Conservation (phyloP, 192 early-diverging fungal genomes). For the Obelidium mucronatum region DNA sequence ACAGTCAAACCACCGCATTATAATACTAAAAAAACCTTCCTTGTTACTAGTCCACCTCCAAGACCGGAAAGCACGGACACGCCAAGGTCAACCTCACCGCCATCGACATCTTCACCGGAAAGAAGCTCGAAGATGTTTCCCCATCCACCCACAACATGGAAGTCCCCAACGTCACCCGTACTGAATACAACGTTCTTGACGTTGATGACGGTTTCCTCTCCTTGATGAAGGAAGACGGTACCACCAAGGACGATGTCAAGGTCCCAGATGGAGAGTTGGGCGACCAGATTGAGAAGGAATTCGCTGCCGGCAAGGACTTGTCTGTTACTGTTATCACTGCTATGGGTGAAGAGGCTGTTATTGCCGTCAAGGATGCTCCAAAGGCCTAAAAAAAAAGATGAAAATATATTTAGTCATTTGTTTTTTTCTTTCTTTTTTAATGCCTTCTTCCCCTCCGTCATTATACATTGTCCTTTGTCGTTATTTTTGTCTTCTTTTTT, state of each 20-base stretch:
- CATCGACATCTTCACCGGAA: conserved; percentile 96
- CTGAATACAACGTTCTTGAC: conserved; percentile 85
- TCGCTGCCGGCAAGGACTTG: conserved; percentile 83
- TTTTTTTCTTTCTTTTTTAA: too few relatives aligned
- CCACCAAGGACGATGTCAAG: conserved; percentile 97
- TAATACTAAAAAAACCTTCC: conserved; percentile 15
- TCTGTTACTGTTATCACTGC: conserved; percentile 82
- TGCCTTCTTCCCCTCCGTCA: neutral
- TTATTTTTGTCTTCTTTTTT: neutral
- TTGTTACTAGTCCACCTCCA: conserved; percentile 84
- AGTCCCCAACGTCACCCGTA: conserved; percentile 92
- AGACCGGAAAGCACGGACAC: conserved; percentile 99
- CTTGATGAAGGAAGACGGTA: conserved; percentile 79
- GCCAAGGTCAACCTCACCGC: conserved; percentile 98
- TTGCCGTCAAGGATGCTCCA: conserved; percentile 83
- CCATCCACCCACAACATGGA: conserved; percentile 99
- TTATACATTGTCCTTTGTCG: neutral
- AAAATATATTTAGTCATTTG: neutral
- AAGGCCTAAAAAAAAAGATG: conserved; percentile 35
- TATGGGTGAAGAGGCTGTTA: conserved; percentile 92
- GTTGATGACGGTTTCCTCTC: conserved; percentile 91
- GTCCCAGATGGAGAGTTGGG: conserved; percentile 86
- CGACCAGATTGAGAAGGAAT: conserved; percentile 73
- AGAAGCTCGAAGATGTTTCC: conserved; percentile 99
- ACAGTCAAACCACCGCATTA: too few relatives aligned